Percentiles rank a stretch among this genome's conserved stretches.
Conservation (phyloP, 2,329 filamentous ascomycete genomes). For the Diaporthe capsici region DNA sequence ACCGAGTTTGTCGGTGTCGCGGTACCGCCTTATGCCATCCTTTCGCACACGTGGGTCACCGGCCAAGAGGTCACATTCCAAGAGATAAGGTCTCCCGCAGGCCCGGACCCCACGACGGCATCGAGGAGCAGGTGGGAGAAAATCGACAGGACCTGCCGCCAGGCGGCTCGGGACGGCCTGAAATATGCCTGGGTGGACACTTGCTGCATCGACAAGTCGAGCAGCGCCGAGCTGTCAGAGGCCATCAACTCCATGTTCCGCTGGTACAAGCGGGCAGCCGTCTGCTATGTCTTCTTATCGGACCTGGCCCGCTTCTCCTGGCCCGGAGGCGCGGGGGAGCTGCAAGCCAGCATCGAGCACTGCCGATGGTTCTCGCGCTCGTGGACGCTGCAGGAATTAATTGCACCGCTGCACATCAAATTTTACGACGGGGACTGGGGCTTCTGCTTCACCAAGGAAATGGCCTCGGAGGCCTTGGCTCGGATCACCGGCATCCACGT, state of each 20-base stretch:
- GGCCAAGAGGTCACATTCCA: constrained; percentile 35
- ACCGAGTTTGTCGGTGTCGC: constrained; percentile 28
- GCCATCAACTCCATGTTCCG: constrained; percentile 40
- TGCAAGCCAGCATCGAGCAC: constrained; percentile 10
- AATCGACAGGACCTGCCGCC: constrained; percentile 21
- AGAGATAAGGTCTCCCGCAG: background rate
- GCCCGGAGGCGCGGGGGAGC: background rate
- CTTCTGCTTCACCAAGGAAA: constrained; percentile 28
- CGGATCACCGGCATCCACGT: constrained; percentile 33
- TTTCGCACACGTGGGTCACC: constrained; percentile 37
- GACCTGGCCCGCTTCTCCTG: background rate
- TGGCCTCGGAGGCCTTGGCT: background rate
- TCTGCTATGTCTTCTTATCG: constrained; percentile 35
- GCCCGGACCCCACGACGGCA: background rate
- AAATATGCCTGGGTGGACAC: constrained; percentile 39
- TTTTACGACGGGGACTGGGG: constrained; percentile 31
- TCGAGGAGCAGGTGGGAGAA: constrained; percentile 24
- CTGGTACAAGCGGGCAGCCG: constrained; percentile 30
- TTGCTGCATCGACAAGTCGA: constrained; percentile 41
- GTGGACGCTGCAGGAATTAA: constrained; percentile 41
- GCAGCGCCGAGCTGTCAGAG: constrained; percentile 39
- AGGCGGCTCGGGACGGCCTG: constrained; percentile 9
- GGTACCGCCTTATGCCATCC: constrained; percentile 29
- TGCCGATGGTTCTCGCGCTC: constrained; percentile 38
- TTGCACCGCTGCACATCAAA: constrained; percentile 20